phyloP scores from a whole-genome alignment of 371 early-diverging fungal genomes.

The Circinella umbellata region DNA sequence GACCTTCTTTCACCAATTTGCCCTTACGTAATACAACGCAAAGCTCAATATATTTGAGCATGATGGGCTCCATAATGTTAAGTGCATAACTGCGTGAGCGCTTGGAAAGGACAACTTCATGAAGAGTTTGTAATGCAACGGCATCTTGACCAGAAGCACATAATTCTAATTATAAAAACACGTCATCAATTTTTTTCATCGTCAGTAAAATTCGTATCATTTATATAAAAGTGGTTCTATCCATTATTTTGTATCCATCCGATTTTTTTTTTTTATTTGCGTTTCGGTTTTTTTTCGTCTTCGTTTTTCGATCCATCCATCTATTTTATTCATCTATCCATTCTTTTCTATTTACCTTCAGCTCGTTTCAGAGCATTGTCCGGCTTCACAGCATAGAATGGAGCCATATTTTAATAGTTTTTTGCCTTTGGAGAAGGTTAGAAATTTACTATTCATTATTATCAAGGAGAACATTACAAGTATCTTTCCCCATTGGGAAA shows the following conservation, averaged over 20 bases:
- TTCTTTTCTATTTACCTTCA: constrained; percentile 45
- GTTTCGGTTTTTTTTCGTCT: background rate
- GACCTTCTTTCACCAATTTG: constrained; percentile 93
- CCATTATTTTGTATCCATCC: background rate
- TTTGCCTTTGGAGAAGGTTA: constrained; percentile 1
- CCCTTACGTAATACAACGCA: constrained; percentile 89
- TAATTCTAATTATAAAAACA: constrained; percentile 69
- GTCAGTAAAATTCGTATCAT: too few relatives aligned
- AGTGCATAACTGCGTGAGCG: constrained; percentile 83
- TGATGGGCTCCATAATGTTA: constrained; percentile 86
- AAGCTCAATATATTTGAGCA: constrained; percentile 92
- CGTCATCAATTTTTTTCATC: too few relatives aligned
- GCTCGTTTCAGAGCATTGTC: constrained; percentile 57
- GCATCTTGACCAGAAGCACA: constrained; percentile 87
- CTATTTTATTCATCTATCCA: constrained; percentile 24
- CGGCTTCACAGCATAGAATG: constrained; percentile 54
- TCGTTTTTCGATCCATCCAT: constrained; percentile 10
- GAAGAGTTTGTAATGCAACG: constrained; percentile 88
- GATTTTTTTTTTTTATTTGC: too few relatives aligned
- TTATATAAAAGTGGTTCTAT: too few relatives aligned
- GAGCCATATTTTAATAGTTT: constrained; percentile 31
- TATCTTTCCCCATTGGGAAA: too few relatives aligned
- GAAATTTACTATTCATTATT: background rate
- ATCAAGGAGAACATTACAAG: too few relatives aligned
- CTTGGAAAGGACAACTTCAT: constrained; percentile 90